Evolutionary conservation across 2,329 filamentous ascomycete genomes (phyloP).

Genomic region (Clarireedia sp.): DNA sequence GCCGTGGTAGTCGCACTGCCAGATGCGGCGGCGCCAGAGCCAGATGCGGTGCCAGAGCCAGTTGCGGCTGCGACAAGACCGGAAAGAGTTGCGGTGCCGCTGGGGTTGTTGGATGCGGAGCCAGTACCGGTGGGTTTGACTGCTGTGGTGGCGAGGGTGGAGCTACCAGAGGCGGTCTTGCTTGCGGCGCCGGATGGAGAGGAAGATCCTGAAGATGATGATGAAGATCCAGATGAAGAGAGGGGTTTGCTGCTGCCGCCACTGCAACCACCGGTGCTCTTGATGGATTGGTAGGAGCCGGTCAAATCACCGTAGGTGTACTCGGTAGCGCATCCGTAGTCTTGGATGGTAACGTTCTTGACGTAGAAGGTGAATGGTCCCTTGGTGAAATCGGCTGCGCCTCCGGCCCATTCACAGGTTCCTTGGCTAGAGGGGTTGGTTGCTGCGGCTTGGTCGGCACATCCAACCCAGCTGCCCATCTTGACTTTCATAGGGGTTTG

Average conservation of each 20-base stretch:
- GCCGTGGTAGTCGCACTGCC: not conserved
- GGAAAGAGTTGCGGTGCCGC: slow-evolving; percentile 10
- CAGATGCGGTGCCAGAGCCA: not conserved
- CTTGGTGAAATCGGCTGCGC: slow-evolving; percentile 38
- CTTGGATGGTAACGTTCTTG: slow-evolving; percentile 41
- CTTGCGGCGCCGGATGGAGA: slow-evolving; percentile 6
- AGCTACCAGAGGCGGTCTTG: not conserved
- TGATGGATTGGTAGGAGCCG: slow-evolving; percentile 41
- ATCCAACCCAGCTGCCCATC: slow-evolving; percentile 48
- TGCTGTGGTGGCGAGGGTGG: slow-evolving; percentile 7
- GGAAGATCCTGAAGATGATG: not conserved
- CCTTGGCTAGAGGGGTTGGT: slow-evolving; percentile 41
- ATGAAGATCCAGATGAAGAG: not conserved
- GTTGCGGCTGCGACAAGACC: slow-evolving; percentile 8
- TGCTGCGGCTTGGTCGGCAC: slow-evolving; percentile 29
- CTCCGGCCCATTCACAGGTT: slow-evolving; percentile 61
- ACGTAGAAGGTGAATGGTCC: slow-evolving; percentile 45
- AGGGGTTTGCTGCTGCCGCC: slow-evolving; percentile 7
- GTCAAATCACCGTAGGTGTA: slow-evolving; percentile 43
- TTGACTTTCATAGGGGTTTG: slow-evolving; percentile 64
- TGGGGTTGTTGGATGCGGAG: not conserved
- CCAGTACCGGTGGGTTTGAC: not conserved
- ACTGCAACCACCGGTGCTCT: slow-evolving; percentile 25
- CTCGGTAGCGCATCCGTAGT: slow-evolving; percentile 40
- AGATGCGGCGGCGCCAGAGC: not conserved